A percentile compares a stretch with the other conserved stretches of the same genome.
phyloP scores from a whole-genome alignment of 1,284 basidiomycete species.

The Moesziomyces sp. region DNA sequence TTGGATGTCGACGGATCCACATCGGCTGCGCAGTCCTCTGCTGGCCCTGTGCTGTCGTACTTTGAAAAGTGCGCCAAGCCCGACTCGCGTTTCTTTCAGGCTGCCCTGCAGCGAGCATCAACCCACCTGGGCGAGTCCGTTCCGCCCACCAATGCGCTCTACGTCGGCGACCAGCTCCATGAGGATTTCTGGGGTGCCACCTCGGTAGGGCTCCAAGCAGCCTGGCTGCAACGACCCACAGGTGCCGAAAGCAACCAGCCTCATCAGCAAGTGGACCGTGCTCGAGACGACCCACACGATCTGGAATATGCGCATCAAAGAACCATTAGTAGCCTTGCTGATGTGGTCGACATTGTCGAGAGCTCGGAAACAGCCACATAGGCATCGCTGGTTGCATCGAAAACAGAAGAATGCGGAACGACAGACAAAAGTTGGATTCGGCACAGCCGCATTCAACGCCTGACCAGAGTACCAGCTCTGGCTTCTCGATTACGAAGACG shows the following conservation, averaged over 20 bases:
- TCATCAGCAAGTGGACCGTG: constrained; percentile 4
- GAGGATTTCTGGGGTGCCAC: constrained; percentile 54
- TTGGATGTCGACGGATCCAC: constrained; percentile 15
- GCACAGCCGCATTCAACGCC: background rate
- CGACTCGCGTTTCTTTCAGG: constrained; percentile 39
- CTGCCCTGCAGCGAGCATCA: constrained; percentile 27
- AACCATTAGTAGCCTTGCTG: constrained; percentile 20
- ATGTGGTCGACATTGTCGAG: constrained; percentile 19
- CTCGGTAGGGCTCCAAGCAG: constrained; percentile 39
- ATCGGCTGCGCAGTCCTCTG: background rate
- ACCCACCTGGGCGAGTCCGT: background rate
- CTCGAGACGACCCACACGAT: constrained; percentile 8
- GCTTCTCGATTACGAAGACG: too few species aligned
- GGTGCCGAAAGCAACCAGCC: constrained; percentile 37
- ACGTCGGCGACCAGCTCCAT: constrained; percentile 53
- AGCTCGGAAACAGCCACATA: constrained; percentile 1
- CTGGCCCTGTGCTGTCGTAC: constrained; percentile 44
- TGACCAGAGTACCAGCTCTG: background rate
- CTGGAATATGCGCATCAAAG: constrained; percentile 4
- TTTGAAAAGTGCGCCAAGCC: constrained; percentile 47
- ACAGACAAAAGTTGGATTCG: background rate
- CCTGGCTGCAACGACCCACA: constrained; percentile 41
- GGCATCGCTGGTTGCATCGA: too few species aligned
- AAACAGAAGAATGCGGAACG: background rate
- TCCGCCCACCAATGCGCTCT: constrained; percentile 28